These are phyloP conservation scores for Mytilinidion resinicola DNA, from an alignment of 495 filamentous ascomycete genomes.

Conservation along the genomic window DNA sequence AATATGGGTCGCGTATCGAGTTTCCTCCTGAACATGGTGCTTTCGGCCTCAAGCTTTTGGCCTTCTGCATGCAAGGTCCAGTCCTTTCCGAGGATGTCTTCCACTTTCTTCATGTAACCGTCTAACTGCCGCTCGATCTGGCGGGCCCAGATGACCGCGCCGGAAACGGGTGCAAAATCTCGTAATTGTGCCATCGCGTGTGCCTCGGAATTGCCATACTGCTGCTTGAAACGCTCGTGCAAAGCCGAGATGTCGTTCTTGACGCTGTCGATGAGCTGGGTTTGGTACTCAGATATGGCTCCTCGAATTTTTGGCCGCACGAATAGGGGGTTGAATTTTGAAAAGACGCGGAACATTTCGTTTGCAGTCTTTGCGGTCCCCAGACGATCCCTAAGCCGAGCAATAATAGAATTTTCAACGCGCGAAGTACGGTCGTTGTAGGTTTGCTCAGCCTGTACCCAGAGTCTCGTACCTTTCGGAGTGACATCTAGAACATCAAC, in stretches of 20 bases:
- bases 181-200: constrained; percentile 96
- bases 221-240: constrained; percentile 96
- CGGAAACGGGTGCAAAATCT: constrained; percentile 90
- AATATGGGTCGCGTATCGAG: constrained; percentile 89
- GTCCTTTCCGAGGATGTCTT: constrained; percentile 85
- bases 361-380: constrained; percentile 93
- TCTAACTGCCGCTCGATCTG: constrained; percentile 95
- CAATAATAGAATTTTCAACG: constrained; percentile 98
- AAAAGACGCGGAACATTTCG: constrained; percentile 99
- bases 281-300: constrained; percentile 95
- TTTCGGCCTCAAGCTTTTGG: constrained; percentile 83
- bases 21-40: constrained; percentile 88
- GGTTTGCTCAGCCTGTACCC: constrained; percentile 84
- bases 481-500: constrained; percentile 93
- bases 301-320: constrained; percentile 95
- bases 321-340: constrained; percentile 98
- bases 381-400: constrained; percentile 82
- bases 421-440: constrained; percentile 96
- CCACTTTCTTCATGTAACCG: constrained; percentile 95
- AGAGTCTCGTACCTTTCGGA: constrained; percentile 76
- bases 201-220: constrained; percentile 95
- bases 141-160: constrained; percentile 92
- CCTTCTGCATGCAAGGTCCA: constrained; percentile 94
- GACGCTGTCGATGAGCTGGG: constrained; percentile 92
- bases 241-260: constrained; percentile 88